Base-by-base conservation (phyloP, 2,329 filamentous ascomycete genomes). In the Orbilia quercus region DNA sequence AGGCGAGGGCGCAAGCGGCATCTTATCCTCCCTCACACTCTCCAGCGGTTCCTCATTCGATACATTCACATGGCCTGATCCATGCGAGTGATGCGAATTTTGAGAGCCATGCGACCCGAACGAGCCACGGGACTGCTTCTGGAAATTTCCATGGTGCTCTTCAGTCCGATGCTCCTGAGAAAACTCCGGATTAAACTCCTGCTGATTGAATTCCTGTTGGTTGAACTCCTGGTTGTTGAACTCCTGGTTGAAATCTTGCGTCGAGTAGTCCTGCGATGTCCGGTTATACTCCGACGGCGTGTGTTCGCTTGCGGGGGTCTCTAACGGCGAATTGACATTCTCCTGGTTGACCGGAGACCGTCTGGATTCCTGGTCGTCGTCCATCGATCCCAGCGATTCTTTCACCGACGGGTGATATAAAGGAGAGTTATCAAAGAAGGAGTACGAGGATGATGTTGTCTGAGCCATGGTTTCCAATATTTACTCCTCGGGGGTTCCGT, bases 321-420 rank as follows among this genome's bases (percentile, higher is more conserved):
- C 67, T 25, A 59, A 55, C 25, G 60, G 60, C n/a, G 69, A 62
- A 50, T 60, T 65, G 38, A 28, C 54, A 51, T 60, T 62, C 25
- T 62, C 69, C 48, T 34, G 14, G 28, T 60, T 53, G 11, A 72
- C 40, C 6, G 69, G 69, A 20, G 69, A 73, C 34, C 55, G 54
- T 65, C 69, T 60, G 38, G 54, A 63, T 50, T 73, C 69, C 40
- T 73, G n/a, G n/a, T n/a, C 69, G 40, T 73, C 69, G 23, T 73
- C 69, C 47, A 73, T 42, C 6, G 60, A 50, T 40, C 54, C 55
- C 50, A 65, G 18, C 16, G 54, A 34, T 14, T 73, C 69, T 34
- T 74, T 74, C 12, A 74, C 63, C 16, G 70, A 74, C 22, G 70
- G 63, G 50, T 74, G 70, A 40, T 74, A 74, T 40, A 74, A 64